Percentiles rank a stretch among this genome's conserved stretches.
Evolutionary conservation across 106 monocot genomes (phyloP).

Genomic region (Phalaenopsis equestris): DNA sequence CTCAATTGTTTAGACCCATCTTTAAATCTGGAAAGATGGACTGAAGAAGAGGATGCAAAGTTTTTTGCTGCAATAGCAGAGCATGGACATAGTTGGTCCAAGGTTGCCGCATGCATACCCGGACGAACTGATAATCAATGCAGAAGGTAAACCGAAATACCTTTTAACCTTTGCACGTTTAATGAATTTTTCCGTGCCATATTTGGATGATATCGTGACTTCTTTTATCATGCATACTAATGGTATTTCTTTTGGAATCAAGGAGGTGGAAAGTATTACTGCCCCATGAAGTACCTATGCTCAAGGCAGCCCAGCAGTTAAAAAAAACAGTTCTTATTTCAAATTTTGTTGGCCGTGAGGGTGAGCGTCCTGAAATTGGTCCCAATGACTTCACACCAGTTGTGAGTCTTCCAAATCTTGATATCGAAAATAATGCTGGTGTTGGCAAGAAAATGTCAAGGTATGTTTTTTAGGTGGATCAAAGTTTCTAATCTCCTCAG

Average conservation of each 20-base stretch:
- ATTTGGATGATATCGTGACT: not conserved
- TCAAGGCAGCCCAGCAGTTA: conserved; percentile 39
- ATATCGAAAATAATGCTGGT: conserved; percentile 5
- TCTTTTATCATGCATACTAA: not conserved
- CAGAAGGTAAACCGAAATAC: conserved; percentile 42
- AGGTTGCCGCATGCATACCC: conserved; percentile 58
- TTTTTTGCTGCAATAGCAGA: conserved; percentile 48
- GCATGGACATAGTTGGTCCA: conserved; percentile 81
- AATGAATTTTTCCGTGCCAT: not conserved
- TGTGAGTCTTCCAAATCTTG: conserved; percentile 13
- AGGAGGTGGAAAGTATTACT: conserved; percentile 89
- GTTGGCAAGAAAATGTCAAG: conserved; percentile 24
- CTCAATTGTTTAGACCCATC: conserved; percentile 89
- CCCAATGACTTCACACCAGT: conserved; percentile 59
- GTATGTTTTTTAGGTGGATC: conserved; percentile 13
- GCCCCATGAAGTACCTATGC: conserved; percentile 56
- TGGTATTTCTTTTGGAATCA: conserved; percentile 9
- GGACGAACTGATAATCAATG: conserved; percentile 89
- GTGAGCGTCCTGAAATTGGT: conserved; percentile 73
- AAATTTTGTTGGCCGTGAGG: conserved; percentile 85
- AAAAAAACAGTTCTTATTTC: conserved; percentile 69
- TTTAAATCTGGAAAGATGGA: conserved; percentile 66
- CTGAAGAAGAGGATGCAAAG: conserved; percentile 79
- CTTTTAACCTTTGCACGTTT: not conserved
- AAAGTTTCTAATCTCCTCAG: not conserved